These are phyloP conservation scores for Cercospora beticola DNA, from an alignment of 2,329 filamentous ascomycete species.

Conservation along the genomic window DNA sequence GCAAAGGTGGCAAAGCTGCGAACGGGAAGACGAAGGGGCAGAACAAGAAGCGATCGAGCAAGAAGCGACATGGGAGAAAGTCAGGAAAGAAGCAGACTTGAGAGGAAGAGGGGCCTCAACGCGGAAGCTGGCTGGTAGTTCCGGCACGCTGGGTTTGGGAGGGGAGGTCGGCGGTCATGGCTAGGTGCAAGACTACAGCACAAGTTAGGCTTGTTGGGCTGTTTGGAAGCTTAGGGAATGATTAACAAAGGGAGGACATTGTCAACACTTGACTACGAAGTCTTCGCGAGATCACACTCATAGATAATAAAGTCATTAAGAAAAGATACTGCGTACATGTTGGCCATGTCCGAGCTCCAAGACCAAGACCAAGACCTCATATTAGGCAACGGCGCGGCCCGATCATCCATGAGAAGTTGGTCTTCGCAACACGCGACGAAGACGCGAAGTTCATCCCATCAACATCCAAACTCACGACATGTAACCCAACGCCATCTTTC, in stretches of 20 bases:
- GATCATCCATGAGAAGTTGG: not conserved
- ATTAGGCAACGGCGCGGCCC: not conserved
- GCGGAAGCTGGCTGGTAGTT: not conserved
- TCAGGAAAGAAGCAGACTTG: not conserved
- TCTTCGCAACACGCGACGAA: not conserved
- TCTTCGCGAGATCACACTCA: too few relatives aligned
- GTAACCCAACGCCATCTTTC: not conserved
- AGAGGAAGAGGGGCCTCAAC: not conserved
- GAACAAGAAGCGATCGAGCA: not conserved
- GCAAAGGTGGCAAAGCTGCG: not conserved
- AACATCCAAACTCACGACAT: not conserved
- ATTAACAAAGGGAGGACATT: too few relatives aligned
- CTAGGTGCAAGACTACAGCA: not conserved
- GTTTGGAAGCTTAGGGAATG: too few relatives aligned
- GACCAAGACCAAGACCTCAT: not conserved
- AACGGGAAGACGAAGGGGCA: not conserved
- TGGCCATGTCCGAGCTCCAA: not conserved
- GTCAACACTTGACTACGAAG: too few relatives aligned
- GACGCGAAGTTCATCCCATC: not conserved
- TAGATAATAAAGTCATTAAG: too few relatives aligned
- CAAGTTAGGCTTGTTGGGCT: not conserved
- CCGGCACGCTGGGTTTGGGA: not conserved
- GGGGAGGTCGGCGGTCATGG: too few relatives aligned
- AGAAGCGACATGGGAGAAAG: not conserved
- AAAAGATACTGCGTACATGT: too few relatives aligned